Conservation (phyloP, 1,284 basidiomycete genomes). For the Pyrrhoderma noxium region DNA sequence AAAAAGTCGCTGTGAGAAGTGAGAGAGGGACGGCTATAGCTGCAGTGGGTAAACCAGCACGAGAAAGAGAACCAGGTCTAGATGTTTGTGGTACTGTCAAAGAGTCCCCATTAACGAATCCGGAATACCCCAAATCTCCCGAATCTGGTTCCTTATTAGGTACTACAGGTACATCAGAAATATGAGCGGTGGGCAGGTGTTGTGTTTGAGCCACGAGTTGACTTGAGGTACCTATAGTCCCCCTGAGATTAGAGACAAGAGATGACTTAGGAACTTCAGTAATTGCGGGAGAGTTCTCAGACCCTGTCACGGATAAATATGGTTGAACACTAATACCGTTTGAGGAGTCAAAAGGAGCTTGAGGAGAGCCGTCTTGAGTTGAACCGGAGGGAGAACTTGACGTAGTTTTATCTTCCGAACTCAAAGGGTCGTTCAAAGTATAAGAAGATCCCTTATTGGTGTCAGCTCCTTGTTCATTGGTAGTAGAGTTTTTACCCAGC, state of each 20-base stretch:
- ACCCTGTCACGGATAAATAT: neutral
- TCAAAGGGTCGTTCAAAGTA: neutral
- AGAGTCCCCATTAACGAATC: neutral
- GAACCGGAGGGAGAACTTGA: neutral
- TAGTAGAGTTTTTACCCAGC: neutral
- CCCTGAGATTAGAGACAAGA: neutral
- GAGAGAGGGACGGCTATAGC: constrained; percentile 41
- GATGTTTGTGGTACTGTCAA: neutral
- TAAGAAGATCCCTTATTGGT: neutral
- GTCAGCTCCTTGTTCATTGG: neutral
- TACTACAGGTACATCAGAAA: neutral
- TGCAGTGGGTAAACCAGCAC: constrained; percentile 30
- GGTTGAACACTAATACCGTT: too few relatives aligned
- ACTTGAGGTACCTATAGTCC: neutral
- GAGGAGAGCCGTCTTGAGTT: neutral
- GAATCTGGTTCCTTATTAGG: neutral
- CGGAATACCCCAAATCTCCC: neutral
- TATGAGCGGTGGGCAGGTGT: neutral
- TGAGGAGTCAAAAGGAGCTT: constrained; percentile 2
- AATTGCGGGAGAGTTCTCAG: neutral
- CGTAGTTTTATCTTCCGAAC: too few relatives aligned
- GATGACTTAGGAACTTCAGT: neutral
- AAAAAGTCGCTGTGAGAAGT: constrained; percentile 33
- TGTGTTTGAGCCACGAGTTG: neutral
- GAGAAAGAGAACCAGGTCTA: constrained; percentile 21